Percentiles rank a stretch among this genome's conserved stretches.
Conservation (phyloP, 1,284 basidiomycete genomes). For the Pulveroboletus sp. region DNA sequence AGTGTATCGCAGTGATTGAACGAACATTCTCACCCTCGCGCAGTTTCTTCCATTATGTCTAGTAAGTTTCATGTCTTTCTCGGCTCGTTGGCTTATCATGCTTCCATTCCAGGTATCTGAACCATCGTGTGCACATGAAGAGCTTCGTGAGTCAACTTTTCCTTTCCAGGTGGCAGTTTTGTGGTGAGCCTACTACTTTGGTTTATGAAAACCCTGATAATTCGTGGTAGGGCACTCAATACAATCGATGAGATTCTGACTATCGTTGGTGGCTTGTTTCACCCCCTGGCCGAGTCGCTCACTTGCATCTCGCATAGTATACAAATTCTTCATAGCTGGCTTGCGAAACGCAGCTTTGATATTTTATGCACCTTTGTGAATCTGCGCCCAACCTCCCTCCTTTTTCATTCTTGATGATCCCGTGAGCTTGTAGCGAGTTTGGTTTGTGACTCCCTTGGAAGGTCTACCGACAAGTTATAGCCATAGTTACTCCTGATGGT, state of each 20-base stretch:
- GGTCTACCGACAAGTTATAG: too few relatives aligned
- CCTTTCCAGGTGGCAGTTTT: constrained; percentile 6
- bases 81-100: background rate
- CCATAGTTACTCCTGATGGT: too few relatives aligned
- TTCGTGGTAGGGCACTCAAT: constrained; percentile 1
- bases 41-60: constrained; percentile 19
- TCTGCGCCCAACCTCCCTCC: background rate
- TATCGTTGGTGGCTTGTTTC: constrained; percentile 9
- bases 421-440: constrained; percentile 2
- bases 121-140: constrained; percentile 6
- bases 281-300: background rate
- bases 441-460: too few relatives aligned
- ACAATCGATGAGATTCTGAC: constrained; percentile 7
- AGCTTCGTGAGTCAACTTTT: constrained; percentile 7
- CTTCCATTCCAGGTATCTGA: constrained; percentile 8
- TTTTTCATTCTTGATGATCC: background rate
- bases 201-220: background rate
- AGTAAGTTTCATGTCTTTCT: background rate
- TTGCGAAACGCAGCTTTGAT: background rate
- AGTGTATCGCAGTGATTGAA: background rate
- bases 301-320: background rate
- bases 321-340: background rate
- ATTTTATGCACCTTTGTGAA: background rate
- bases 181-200: background rate
- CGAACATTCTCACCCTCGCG: background rate